A percentile compares a stretch with the other conserved stretches of the same genome.
Conservation (phyloP, 2,329 filamentous ascomycete species). For the Plectosphaerella sp. region DNA sequence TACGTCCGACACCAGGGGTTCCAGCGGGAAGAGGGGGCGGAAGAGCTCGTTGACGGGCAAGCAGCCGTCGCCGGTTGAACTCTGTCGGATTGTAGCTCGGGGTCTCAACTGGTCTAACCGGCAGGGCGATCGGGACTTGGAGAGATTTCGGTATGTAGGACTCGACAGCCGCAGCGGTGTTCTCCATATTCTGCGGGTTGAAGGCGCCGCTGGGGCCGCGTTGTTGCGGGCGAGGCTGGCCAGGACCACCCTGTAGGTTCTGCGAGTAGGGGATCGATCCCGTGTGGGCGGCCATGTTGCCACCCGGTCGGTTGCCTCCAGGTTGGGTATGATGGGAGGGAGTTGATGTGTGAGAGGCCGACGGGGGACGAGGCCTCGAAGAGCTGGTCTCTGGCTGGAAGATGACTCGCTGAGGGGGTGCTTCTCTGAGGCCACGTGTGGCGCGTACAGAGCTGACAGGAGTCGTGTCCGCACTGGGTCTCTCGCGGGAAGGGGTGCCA, state of each 20-base stretch:
- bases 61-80: slow-evolving; percentile 56
- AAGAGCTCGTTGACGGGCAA: slow-evolving; percentile 29
- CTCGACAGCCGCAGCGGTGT: slow-evolving; percentile 56
- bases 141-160: slow-evolving; percentile 64
- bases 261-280: neutral
- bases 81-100: slow-evolving; percentile 69
- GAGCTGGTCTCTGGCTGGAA: slow-evolving; percentile 77
- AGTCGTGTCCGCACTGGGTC: slow-evolving; percentile 40
- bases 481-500: slow-evolving; percentile 50
- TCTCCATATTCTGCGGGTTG: slow-evolving; percentile 51
- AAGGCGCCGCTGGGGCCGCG: slow-evolving; percentile 42
- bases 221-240: neutral
- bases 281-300: neutral
- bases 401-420: slow-evolving; percentile 78
- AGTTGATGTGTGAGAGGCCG: slow-evolving; percentile 11
- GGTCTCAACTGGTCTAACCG: slow-evolving; percentile 69
- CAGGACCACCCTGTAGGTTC: neutral
- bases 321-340: neutral
- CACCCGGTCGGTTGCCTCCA: neutral
- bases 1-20: slow-evolving; percentile 38
- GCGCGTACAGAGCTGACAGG: slow-evolving; percentile 49
- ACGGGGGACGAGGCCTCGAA: slow-evolving; percentile 56
- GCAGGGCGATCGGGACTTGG: slow-evolving; percentile 56
- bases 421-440: slow-evolving; percentile 67
- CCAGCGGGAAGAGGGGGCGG: slow-evolving; percentile 8